Evolutionary conservation across 805 yeast species (phyloP), one percentile per base, ranked within the genome.

Genomic region (Ogataea kodamae): DNA sequence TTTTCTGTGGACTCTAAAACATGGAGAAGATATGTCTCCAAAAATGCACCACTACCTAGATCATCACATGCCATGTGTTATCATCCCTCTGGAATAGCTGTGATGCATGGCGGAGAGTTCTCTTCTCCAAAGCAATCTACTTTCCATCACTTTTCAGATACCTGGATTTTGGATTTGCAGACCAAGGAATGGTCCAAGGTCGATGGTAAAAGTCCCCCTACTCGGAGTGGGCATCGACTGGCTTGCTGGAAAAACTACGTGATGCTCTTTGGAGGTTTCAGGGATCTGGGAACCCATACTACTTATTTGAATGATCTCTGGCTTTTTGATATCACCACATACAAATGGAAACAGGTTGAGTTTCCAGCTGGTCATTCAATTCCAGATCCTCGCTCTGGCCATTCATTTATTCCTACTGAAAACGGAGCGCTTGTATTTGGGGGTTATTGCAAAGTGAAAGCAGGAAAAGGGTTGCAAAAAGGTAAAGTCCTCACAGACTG

Each of bases 41-140:
- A 83, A 49, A 90, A 90, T 54, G 61, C 94, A 0, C 98, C 98
- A 10, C 73, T 89, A 54, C 96, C 96, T 1, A 67, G 98, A 43
- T 84, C 95, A 0, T 87, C 96, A 0, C 96, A 94, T 48, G 84
- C 95, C 1, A 84, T 89, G 86, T 80, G 89, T 42, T 81, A 85
- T 1, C 97, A 90, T 59, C 95, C 96, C 1, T 76, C 88, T 2
- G 97, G 97, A 8, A 65, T 89, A 2, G 72, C 86, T 17, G 57
- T 90, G 40, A 61, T 90, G 67, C 92, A 87, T 62, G 98, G 97
- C 30, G 98, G 98, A 50, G 98, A 90, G 61, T 90, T 92, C 50
- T 85, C 96, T 2, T 84, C 95, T 10, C 97, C 97, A 3, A 90
- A 90, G 50, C 98, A 90, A 58, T 77, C 86, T 31, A 87, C 96